phyloP scores from a whole-genome alignment of 2,329 filamentous ascomycete species.

The Tolypocladium tropicale region DNA sequence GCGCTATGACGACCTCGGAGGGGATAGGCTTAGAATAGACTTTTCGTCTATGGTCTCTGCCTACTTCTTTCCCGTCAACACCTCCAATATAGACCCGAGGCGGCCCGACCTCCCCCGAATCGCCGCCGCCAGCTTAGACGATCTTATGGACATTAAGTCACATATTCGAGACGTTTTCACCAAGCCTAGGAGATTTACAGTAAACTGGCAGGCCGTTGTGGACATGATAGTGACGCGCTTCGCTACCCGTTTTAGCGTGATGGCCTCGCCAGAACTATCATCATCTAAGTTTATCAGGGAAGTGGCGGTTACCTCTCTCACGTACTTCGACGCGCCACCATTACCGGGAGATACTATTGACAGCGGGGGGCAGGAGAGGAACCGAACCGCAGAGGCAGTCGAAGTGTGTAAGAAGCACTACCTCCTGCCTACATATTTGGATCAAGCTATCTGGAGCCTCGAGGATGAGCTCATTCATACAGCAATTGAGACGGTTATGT shows the following conservation, averaged over 20 bases:
- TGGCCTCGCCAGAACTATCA: slow-evolving; percentile 19
- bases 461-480: slow-evolving; percentile 35
- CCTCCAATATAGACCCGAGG: slow-evolving; percentile 28
- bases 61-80: slow-evolving; percentile 39
- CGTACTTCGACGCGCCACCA: slow-evolving; percentile 25
- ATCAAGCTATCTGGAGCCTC: slow-evolving; percentile 18
- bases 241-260: slow-evolving; percentile 37
- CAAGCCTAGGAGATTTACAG: slow-evolving; percentile 16
- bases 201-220: slow-evolving; percentile 56
- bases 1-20: slow-evolving; percentile 35
- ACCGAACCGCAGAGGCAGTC: slow-evolving; percentile 26
- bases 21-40: slow-evolving; percentile 28
- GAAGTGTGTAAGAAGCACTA: slow-evolving; percentile 36
- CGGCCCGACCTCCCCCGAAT: slow-evolving; percentile 24
- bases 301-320: slow-evolving; percentile 10
- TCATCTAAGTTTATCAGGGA: slow-evolving; percentile 16
- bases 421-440: slow-evolving; percentile 19
- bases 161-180: slow-evolving; percentile 34
- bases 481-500: slow-evolving; percentile 28
- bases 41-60: slow-evolving; percentile 41
- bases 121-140: slow-evolving; percentile 13
- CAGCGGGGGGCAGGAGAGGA: slow-evolving; percentile 8
- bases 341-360: slow-evolving; percentile 12
- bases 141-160: slow-evolving; percentile 24
- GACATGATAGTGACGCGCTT: slow-evolving; percentile 59